A percentile compares a stretch with the other conserved stretches of the same genome.
Evolutionary conservation across 139 green algal genomes (phyloP).

Genomic region (Microglena sp.): DNA sequence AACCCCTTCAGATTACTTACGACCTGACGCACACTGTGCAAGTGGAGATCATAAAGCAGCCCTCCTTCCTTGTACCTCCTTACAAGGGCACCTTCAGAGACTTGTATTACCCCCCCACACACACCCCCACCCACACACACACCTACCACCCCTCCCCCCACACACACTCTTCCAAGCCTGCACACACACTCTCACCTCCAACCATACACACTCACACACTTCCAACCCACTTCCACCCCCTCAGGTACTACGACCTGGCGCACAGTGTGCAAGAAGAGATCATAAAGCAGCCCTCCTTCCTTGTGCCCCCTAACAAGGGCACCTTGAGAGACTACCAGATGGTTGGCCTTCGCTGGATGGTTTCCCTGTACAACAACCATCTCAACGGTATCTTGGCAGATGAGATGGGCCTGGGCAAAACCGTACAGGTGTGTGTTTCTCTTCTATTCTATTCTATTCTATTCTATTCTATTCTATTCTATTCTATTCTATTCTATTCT

Average conservation of each 20-base stretch:
- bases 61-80: conserved; percentile 19
- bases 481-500: no score
- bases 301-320: conserved; percentile 14
- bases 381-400: conserved; percentile 96
- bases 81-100: conserved; percentile 4
- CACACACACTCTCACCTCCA: no score
- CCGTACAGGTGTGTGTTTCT: conserved; percentile 18
- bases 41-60: conserved; percentile 23
- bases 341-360: conserved; percentile 68
- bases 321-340: conserved; percentile 34
- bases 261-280: conserved; percentile 30
- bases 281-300: conserved; percentile 14
- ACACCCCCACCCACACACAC: no score
- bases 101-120: not conserved
- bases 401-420: conserved; percentile 81
- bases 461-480: no score
- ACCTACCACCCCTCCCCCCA: no score
- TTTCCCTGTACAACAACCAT: conserved; percentile 92
- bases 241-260: conserved; percentile 31
- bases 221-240: not conserved
- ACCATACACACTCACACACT: no score
- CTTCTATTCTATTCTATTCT: no score
- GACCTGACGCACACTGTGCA: conserved; percentile 30
- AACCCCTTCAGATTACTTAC: conserved; percentile 13
- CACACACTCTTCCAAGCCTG: no score